Percentiles rank a stretch among this genome's conserved stretches.
Conservation (phyloP, 257 asterid genomes). For the Lycium barbarum region DNA sequence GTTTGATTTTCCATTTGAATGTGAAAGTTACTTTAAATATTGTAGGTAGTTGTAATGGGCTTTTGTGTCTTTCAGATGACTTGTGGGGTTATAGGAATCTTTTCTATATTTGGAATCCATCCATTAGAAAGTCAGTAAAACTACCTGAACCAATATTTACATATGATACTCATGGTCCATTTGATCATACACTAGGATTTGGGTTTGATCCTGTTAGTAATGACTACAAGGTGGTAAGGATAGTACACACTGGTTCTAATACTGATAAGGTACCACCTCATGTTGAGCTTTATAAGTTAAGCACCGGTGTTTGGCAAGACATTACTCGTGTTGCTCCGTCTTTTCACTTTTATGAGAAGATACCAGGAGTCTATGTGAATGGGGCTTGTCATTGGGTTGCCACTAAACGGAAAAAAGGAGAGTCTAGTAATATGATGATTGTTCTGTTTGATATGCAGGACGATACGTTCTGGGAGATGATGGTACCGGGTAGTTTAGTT, state of each 20-base stretch:
- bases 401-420: neutral
- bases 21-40: neutral
- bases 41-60: neutral
- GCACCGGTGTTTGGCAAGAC: neutral
- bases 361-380: neutral
- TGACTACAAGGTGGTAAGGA: neutral
- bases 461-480: neutral
- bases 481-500: neutral
- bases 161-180: neutral
- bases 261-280: neutral
- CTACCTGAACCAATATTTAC: neutral
- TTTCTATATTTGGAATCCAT: neutral
- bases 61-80: constrained; percentile 7
- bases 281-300: neutral
- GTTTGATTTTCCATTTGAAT: neutral
- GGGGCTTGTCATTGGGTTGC: neutral
- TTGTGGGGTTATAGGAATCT: neutral
- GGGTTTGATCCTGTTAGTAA: neutral
- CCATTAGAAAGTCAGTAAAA: neutral
- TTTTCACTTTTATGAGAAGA: neutral
- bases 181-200: neutral
- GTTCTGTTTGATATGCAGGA: neutral
- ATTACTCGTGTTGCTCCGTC: neutral
- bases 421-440: neutral
- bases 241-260: neutral